Evolutionary conservation across 1,284 basidiomycete genomes (phyloP), one percentile per base, ranked within the genome.

Genomic region (Stygiomarasmius scandens): DNA sequence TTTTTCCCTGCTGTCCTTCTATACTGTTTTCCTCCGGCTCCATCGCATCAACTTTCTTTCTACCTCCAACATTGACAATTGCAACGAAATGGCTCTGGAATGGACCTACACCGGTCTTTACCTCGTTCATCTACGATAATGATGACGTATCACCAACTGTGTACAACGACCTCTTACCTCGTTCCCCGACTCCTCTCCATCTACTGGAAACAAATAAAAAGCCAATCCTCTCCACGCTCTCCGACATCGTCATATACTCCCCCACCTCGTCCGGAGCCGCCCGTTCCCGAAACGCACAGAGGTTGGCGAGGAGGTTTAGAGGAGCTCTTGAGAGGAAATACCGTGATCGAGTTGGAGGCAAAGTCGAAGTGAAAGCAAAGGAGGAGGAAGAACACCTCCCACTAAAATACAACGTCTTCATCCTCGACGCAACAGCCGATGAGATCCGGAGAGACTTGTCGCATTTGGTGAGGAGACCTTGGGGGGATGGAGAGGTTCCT

Each of bases 181-280:
- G n/a, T n/a, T n/a, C n/a, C n/a, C n/a, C n/a, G n/a, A n/a, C n/a
- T n/a, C n/a, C n/a, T n/a, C n/a, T n/a, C n/a, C 38, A 5, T n/a
- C 16, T 41, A 41, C 38, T 66, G 41, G 64, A 49, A 25, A 53
- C 14, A n/a, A 47, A 45, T 50, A 34, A 19, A 60, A 64, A 82
- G 80, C 78, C 80, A 3, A 93, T 96, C 65, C 95, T 95, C 68
- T 88, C 93, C 0, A 91, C 92, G 1, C 80, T 97, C 41, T 94
- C 92, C 49, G 95, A 97, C 69, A 85, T 97, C 60, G 86, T 96
- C 60, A 77, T 96, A 49, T 96, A 96, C 73, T 90, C 89, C 3
- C 85, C 87, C n/a, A 81, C 71, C 44, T 76, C 77, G 2, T 79
- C 66, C 69, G 83, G 77, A 36, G 76, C 79, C 46, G 67, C 83